These are phyloP conservation scores for Sonneratia caseolaris DNA, from an alignment of 345 rosid species.

Conservation along the genomic window DNA sequence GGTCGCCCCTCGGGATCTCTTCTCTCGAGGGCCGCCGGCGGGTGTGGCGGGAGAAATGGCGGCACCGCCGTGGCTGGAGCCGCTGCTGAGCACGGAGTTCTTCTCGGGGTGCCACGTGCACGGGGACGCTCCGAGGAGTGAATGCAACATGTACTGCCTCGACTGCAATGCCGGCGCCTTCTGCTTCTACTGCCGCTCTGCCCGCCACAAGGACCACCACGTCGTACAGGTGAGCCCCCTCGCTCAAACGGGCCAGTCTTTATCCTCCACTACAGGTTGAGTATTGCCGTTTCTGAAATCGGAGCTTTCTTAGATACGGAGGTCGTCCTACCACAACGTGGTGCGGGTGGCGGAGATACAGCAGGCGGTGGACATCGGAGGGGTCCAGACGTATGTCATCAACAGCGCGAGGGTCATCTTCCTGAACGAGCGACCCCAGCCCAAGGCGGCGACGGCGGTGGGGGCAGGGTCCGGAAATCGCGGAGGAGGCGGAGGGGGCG, in stretches of 20 bases:
- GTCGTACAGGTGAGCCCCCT: constrained; percentile 51
- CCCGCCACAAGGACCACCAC: constrained; percentile 63
- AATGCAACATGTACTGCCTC: constrained; percentile 84
- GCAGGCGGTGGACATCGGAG: constrained; percentile 58
- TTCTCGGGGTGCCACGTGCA: constrained; percentile 59
- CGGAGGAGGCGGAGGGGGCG: constrained; percentile 8
- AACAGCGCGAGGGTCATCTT: constrained; percentile 80
- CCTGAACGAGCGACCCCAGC: constrained; percentile 79
- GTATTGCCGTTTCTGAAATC: not conserved
- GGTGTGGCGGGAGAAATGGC: constrained; percentile 24
- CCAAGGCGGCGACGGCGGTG: constrained; percentile 28
- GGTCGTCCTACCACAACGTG: constrained; percentile 88
- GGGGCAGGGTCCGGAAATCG: not conserved
- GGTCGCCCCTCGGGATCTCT: no score
- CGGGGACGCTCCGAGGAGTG: constrained; percentile 51
- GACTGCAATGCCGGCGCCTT: constrained; percentile 62
- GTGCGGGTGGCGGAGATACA: constrained; percentile 82
- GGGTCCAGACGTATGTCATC: constrained; percentile 83
- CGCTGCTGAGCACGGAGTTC: constrained; percentile 46
- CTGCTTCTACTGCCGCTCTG: constrained; percentile 79
- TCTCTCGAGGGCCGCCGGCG: constrained; percentile 2
- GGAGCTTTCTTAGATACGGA: constrained; percentile 40
- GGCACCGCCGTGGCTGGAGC: constrained; percentile 79
- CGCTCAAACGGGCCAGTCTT: not conserved
- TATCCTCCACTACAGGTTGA: not conserved